Conservation (phyloP, 768 basidiomycete species). For the Candolleomyces efflorescens region DNA sequence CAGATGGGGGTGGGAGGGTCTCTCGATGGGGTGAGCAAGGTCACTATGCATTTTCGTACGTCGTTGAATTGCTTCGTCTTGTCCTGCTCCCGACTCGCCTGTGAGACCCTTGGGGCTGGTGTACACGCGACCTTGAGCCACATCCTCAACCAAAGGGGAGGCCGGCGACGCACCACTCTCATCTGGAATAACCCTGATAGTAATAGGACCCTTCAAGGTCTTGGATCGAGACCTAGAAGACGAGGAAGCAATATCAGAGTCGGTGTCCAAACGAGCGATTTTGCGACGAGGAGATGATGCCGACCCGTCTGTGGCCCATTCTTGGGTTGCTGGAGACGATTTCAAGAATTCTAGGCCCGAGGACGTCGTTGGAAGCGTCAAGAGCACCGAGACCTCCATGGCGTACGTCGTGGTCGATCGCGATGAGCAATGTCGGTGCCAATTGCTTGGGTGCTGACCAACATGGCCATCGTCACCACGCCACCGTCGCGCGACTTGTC, state of each 20-base stretch:
- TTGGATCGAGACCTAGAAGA: constrained; percentile 47
- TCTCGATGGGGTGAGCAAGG: neutral
- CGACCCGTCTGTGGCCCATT: constrained; percentile 35
- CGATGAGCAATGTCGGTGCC: no score
- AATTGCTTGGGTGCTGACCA: no score
- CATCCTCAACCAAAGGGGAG: neutral
- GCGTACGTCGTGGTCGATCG: neutral
- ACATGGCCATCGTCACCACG: no score
- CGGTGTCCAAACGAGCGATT: constrained; percentile 58
- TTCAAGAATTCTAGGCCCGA: constrained; percentile 43
- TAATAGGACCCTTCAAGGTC: constrained; percentile 1
- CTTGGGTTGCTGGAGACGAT: constrained; percentile 24
- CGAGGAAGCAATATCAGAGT: constrained; percentile 63
- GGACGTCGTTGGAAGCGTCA: constrained; percentile 49
- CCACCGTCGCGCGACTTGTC: no score
- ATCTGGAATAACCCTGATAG: neutral
- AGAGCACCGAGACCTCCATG: constrained; percentile 28
- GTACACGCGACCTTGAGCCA: neutral
- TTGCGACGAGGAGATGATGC: constrained; percentile 58
- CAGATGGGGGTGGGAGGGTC: neutral
- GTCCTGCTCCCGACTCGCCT: neutral
- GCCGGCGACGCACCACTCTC: neutral
- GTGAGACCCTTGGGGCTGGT: constrained; percentile 12
- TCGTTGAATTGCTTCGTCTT: neutral
- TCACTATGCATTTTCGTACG: neutral